Percentiles rank a stretch among this genome's conserved stretches.
phyloP scores from a whole-genome alignment of 1,139 yeast species.

The Geotrichum siamense region DNA sequence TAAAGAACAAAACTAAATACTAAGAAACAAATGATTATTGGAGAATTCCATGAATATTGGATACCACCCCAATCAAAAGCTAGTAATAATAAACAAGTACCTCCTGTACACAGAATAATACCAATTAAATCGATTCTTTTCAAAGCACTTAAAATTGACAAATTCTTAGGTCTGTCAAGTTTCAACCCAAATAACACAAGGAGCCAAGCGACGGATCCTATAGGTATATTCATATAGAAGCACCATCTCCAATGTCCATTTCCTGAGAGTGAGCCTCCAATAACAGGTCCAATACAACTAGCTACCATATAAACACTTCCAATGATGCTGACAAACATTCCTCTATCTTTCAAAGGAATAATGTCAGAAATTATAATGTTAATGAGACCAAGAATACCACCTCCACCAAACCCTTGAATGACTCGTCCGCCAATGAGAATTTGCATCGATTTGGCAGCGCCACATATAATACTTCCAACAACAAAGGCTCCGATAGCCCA shows the following conservation, averaged over 20 bases:
- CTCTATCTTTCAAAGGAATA: constrained; percentile 50
- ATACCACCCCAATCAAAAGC: constrained; percentile 50
- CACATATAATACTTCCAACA: constrained; percentile 54
- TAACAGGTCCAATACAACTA: constrained; percentile 57
- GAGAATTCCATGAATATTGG: constrained; percentile 44
- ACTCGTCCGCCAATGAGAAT: constrained; percentile 61
- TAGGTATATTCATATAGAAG: constrained; percentile 62
- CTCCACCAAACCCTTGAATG: constrained; percentile 58
- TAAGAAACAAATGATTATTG: constrained; percentile 48
- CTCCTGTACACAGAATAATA: constrained; percentile 38
- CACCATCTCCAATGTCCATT: constrained; percentile 76
- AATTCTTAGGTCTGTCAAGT: constrained; percentile 25
- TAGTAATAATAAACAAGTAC: constrained; percentile 41
- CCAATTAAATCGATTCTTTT: constrained; percentile 43
- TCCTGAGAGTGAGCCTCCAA: constrained; percentile 61
- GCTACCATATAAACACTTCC: constrained; percentile 51
- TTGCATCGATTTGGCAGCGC: constrained; percentile 46
- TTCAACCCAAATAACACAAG: constrained; percentile 37
- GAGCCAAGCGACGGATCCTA: constrained; percentile 50
- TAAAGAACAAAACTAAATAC: constrained; percentile 37
- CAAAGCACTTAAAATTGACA: constrained; percentile 36
- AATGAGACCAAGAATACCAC: constrained; percentile 51
- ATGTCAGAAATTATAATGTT: constrained; percentile 51
- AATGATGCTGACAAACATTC: constrained; percentile 40
- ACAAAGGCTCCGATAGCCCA: constrained; percentile 49